Evolutionary conservation across 345 rosid genomes (phyloP), one percentile per base, ranked within the genome.

Genomic region (rapeseed (Brassica napus)): DNA sequence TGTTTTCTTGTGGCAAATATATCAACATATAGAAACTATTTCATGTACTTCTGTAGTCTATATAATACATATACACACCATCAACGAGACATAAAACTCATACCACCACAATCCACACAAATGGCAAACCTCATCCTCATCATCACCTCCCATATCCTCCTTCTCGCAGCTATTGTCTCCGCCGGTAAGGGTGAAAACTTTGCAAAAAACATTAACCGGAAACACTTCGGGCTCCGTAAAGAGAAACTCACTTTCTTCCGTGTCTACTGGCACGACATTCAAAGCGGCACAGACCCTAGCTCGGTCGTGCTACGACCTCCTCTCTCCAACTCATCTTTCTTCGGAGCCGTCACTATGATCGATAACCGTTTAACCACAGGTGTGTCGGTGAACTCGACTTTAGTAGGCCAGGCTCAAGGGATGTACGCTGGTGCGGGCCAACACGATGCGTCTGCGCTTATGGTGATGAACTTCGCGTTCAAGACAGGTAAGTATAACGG

Each of bases 231-330:
- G n/a, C 54, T 57, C 37, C 72, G 75, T 69, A 77, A 86, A 59
- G 88, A 89, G 68, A 87, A 86, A 79, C 82, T 78, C 18, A 78
- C 75, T 44, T 83, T 77, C 47, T 85, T 89, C 68, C 81, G 79
- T 3, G n/a, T 89, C 14, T 87, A 81, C 16, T 89, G 91, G 88
- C 93, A 89, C 14, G 93, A 87, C 73, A 79, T 86, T 32, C 47
- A 74, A 2, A 69, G 82, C 0, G 91, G 91, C 54, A 69, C 58
- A 0, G 80, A 85, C 31, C 86, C 90, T 1, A 79, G 81, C 23
- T 39, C 83, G 0, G 59, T 86, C 49, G 10, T 35, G 1, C 68
- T 86, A 14, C 75, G 72, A 65, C 79, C 68, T 3, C 83, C 87
- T 3, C 62, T 81, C 4, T 15, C 72, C 4, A 59, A 62, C 75